phyloP scores from a whole-genome alignment of 805 yeast species.

The Nakazawaea ambrosiae region DNA sequence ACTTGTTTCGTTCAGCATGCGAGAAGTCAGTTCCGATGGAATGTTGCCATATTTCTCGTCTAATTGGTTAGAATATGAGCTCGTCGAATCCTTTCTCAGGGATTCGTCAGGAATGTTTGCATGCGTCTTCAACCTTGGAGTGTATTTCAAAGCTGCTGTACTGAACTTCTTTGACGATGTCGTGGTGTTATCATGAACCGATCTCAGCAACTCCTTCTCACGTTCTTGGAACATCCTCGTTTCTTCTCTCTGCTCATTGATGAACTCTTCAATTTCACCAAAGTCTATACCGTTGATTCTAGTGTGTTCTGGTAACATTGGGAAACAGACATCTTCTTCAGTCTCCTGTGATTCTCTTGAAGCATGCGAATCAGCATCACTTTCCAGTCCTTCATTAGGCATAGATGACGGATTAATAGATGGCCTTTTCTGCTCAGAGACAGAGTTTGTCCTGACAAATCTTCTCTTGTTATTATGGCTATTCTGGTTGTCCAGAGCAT shows the following conservation, averaged over 20 bases:
- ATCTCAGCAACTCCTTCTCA: slow-evolving; percentile 21
- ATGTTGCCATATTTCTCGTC: slow-evolving; percentile 12
- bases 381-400: slow-evolving; percentile 33
- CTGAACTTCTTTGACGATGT: slow-evolving; percentile 31
- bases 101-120: not conserved
- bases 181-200: slow-evolving; percentile 17
- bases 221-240: slow-evolving; percentile 28
- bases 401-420: slow-evolving; percentile 15
- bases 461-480: slow-evolving; percentile 6
- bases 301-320: slow-evolving; percentile 58
- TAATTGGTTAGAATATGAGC: slow-evolving; percentile 1
- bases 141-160: slow-evolving; percentile 55
- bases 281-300: slow-evolving; percentile 76
- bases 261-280: slow-evolving; percentile 81
- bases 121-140: slow-evolving; percentile 31
- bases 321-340: slow-evolving; percentile 97
- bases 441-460: slow-evolving; percentile 1
- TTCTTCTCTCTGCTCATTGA: slow-evolving; percentile 51
- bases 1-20: slow-evolving; percentile 18
- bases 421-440: slow-evolving; percentile 12
- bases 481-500: slow-evolving; percentile 2
- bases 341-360: slow-evolving; percentile 83
- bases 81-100: not conserved
- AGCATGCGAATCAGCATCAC: slow-evolving; percentile 65
- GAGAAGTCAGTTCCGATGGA: slow-evolving; percentile 16